A percentile compares a stretch with the other conserved stretches of the same genome.
Conservation (phyloP, 495 filamentous ascomycete species). For the Trichoderma asperelloides region DNA sequence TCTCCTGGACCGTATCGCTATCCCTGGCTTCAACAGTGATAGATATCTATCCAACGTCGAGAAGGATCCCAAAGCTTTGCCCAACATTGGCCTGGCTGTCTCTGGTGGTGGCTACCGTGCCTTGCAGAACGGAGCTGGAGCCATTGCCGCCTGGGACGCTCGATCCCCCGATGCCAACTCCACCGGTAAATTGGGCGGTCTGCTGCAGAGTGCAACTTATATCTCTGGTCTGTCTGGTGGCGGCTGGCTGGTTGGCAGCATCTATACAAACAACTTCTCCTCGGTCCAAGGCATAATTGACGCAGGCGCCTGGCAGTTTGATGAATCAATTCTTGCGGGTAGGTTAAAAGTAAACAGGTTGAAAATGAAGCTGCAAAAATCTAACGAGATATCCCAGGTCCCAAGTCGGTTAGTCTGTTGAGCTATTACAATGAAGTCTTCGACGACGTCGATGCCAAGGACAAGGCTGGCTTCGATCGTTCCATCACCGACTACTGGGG, state of each 20-base stretch:
- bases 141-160: slow-evolving; percentile 74
- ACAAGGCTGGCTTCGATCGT: slow-evolving; percentile 60
- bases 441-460: slow-evolving; percentile 55
- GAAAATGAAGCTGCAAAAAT: no score
- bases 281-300: slow-evolving; percentile 50
- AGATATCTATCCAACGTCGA: slow-evolving; percentile 53
- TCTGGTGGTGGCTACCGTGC: slow-evolving; percentile 77
- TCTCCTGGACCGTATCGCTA: slow-evolving; percentile 62
- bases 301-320: slow-evolving; percentile 65
- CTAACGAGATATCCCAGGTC: slow-evolving; percentile 18
- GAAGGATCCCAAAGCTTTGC: slow-evolving; percentile 44
- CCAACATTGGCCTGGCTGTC: slow-evolving; percentile 56
- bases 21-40: slow-evolving; percentile 66
- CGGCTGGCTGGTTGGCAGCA: slow-evolving; percentile 76
- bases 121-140: slow-evolving; percentile 81
- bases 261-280: slow-evolving; percentile 87
- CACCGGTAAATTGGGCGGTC: slow-evolving; percentile 67
- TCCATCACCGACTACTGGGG: slow-evolving; percentile 86
- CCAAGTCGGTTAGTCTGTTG: slow-evolving; percentile 30
- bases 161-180: slow-evolving; percentile 58
- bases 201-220: slow-evolving; percentile 81
- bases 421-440: slow-evolving; percentile 61
- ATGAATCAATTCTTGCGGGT: slow-evolving; percentile 56
- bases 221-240: slow-evolving; percentile 79
- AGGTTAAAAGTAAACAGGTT: slow-evolving; percentile 24